These are phyloP conservation scores for Penicillium verhagenii DNA, from an alignment of 495 filamentous ascomycete genomes.

Conservation along the genomic window DNA sequence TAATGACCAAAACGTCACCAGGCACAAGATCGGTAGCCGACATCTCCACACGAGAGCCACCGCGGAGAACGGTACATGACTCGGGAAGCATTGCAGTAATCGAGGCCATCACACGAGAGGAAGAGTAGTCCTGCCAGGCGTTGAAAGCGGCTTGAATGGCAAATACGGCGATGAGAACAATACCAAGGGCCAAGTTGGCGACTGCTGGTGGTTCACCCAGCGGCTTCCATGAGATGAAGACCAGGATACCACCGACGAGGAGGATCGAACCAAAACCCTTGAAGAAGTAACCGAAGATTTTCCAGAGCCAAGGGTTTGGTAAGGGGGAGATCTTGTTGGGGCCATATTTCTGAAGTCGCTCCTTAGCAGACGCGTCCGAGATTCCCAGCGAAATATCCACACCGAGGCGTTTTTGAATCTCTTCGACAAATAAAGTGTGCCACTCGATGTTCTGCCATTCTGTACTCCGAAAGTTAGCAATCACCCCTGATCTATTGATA, in stretches of 20 bases:
- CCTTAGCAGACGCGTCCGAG: slow-evolving; percentile 44
- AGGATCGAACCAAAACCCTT: slow-evolving; percentile 68
- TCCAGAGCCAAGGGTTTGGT: slow-evolving; percentile 48
- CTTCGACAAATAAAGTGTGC: slow-evolving; percentile 54
- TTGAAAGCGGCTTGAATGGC: slow-evolving; percentile 69
- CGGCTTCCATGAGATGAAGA: slow-evolving; percentile 69
- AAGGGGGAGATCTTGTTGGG: slow-evolving; percentile 58
- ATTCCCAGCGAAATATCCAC: slow-evolving; percentile 50
- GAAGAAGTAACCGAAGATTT: slow-evolving; percentile 63
- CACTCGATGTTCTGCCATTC: slow-evolving; percentile 47
- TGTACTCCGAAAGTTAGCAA: background rate
- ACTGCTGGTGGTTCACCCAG: slow-evolving; percentile 62
- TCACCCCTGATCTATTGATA: background rate
- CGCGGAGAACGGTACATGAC: slow-evolving; percentile 54
- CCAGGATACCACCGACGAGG: slow-evolving; percentile 58
- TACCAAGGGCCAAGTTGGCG: slow-evolving; percentile 65
- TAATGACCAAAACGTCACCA: slow-evolving; percentile 63
- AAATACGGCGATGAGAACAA: slow-evolving; percentile 64
- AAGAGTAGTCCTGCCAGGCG: slow-evolving; percentile 62
- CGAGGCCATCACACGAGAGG: slow-evolving; percentile 60
- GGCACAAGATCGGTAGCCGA: slow-evolving; percentile 58
- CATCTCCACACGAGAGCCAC: slow-evolving; percentile 44
- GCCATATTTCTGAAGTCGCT: slow-evolving; percentile 48
- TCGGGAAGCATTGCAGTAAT: slow-evolving; percentile 69
- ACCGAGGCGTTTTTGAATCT: slow-evolving; percentile 53